phyloP scores from a whole-genome alignment of 352 stramenopile genomes.

The Phytophthora citrophthora region DNA sequence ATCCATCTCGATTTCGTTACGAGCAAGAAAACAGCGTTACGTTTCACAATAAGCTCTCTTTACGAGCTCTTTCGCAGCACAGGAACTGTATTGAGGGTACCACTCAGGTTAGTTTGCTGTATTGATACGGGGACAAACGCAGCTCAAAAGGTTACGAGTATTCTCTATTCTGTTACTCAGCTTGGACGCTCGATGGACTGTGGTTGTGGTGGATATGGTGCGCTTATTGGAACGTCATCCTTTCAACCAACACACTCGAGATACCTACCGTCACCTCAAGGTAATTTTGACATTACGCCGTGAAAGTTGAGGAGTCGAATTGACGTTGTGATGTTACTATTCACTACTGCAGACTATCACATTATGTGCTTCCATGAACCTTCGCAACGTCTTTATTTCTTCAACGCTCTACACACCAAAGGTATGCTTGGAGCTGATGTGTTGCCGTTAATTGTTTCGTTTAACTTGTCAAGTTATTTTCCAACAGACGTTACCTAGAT shows the following conservation, averaged over 20 bases:
- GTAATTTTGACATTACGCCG: constrained; percentile 13
- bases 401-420: constrained; percentile 49
- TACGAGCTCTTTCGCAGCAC: constrained; percentile 61
- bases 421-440: constrained; percentile 29
- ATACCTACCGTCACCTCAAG: constrained; percentile 73
- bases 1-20: constrained; percentile 80
- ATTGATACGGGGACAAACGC: not conserved
- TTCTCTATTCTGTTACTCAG: constrained; percentile 20
- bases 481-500: constrained; percentile 49
- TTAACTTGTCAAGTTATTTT: not conserved
- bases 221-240: constrained; percentile 67
- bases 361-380: constrained; percentile 69
- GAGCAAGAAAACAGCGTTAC: constrained; percentile 65
- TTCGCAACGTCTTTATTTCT: constrained; percentile 71
- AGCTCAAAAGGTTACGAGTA: not conserved
- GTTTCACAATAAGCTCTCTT: constrained; percentile 79
- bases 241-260: constrained; percentile 72
- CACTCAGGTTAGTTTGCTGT: constrained; percentile 42
- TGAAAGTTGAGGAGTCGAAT: not conserved
- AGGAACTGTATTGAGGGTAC: constrained; percentile 65
- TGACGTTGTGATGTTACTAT: not conserved
- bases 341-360: constrained; percentile 48
- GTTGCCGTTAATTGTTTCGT: not conserved
- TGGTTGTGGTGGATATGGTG: constrained; percentile 69
- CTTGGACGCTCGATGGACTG: constrained; percentile 59